Percentiles rank a stretch among this genome's conserved stretches.
Evolutionary conservation across 2,329 filamentous ascomycete genomes (phyloP).

Genomic region (Neonectria coccinea): DNA sequence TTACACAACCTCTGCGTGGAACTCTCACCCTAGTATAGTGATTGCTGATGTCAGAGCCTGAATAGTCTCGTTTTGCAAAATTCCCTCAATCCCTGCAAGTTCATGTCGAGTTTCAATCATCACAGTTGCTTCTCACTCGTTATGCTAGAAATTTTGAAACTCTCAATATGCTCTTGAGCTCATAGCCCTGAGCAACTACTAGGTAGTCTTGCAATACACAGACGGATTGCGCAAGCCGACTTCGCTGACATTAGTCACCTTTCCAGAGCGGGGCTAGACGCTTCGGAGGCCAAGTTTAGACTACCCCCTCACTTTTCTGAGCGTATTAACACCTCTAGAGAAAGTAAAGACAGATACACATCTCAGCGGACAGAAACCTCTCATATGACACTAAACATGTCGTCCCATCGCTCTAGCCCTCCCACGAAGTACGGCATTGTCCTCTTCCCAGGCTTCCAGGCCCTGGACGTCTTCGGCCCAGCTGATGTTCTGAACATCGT

Average conservation of each 20-base stretch:
- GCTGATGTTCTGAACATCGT: conserved; percentile 51
- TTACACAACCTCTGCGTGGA: background rate
- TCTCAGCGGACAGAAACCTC: background rate
- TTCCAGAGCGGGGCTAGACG: background rate
- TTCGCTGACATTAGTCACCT: background rate
- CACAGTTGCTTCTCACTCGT: no score
- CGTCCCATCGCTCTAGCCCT: background rate
- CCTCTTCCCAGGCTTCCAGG: conserved; percentile 42
- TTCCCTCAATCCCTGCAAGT: no score
- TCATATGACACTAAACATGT: background rate
- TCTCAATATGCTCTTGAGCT: background rate
- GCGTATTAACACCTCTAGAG: background rate
- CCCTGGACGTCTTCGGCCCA: conserved; percentile 49
- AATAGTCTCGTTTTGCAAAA: no score
- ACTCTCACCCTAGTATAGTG: no score
- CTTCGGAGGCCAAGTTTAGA: background rate
- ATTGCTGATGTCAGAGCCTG: no score
- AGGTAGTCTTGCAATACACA: background rate
- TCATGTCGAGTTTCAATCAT: no score
- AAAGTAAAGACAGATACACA: background rate
- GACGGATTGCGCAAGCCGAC: background rate
- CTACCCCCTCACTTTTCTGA: background rate
- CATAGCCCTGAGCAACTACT: background rate
- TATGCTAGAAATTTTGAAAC: no score
- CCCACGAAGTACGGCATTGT: conserved; percentile 40